These are phyloP conservation scores for Cladorrhinum sp. DNA, from an alignment of 2,329 filamentous ascomycete species.

Conservation along the genomic window DNA sequence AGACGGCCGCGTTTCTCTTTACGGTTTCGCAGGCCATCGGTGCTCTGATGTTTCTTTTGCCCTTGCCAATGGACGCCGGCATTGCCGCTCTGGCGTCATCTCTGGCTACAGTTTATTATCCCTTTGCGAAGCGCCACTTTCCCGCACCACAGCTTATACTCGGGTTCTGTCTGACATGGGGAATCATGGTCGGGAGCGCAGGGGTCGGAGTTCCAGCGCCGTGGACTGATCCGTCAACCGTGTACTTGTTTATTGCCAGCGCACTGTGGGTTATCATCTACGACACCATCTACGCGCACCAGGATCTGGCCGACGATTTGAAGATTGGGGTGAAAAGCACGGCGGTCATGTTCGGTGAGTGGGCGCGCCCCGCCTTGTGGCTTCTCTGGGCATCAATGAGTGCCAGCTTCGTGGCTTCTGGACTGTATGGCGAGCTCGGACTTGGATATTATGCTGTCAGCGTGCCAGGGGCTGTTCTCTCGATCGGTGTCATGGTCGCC, in stretches of 20 bases:
- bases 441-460: too few relatives aligned
- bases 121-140: conserved; percentile 35
- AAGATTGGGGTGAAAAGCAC: conserved; percentile 1
- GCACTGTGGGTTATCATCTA: conserved; percentile 34
- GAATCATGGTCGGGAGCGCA: conserved; percentile 30
- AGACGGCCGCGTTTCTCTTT: conserved; percentile 31
- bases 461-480: too few relatives aligned
- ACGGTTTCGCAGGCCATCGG: conserved; percentile 27
- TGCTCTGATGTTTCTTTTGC: conserved; percentile 17
- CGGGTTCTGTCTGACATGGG: conserved; percentile 33
- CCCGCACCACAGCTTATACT: conserved; percentile 36
- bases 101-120: conserved; percentile 32
- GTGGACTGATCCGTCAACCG: conserved; percentile 20
- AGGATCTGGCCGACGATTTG: conserved; percentile 34
- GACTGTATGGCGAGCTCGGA: too few relatives aligned
- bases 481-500: too few relatives aligned
- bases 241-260: conserved; percentile 14
- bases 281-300: conserved; percentile 37
- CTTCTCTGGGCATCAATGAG: too few relatives aligned
- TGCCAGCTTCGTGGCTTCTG: too few relatives aligned
- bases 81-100: conserved; percentile 25
- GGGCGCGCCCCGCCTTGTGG: too few relatives aligned
- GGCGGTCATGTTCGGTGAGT: too few relatives aligned
- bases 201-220: conserved; percentile 14
- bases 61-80: conserved; percentile 19